Evolutionary conservation across 2,329 filamentous ascomycete genomes (phyloP).

Genomic region (Sclerotinia nivalis): DNA sequence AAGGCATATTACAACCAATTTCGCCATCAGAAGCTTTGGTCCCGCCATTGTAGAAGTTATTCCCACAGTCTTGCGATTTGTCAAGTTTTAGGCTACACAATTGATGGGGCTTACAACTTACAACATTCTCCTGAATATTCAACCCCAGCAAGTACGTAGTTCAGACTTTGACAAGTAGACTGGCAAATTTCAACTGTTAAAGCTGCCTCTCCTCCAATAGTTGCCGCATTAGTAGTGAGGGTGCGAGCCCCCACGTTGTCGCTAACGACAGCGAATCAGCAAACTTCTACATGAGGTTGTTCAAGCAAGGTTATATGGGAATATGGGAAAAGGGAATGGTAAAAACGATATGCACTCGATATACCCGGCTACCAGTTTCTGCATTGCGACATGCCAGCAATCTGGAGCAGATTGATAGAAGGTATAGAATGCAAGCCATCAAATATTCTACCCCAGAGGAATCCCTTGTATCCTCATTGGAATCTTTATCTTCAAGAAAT

Average conservation of each 20-base stretch:
- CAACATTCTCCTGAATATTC: conserved; percentile 50
- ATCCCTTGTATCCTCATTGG: neutral
- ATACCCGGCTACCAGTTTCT: neutral
- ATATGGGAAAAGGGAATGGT: neutral
- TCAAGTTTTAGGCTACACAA: conserved; percentile 5
- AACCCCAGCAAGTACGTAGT: conserved; percentile 46
- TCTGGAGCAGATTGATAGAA: neutral
- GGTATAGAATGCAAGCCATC: conserved; percentile 3
- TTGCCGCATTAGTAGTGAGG: conserved; percentile 23
- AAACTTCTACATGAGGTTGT: neutral
- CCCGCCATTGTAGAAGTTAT: conserved; percentile 24
- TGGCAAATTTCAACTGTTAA: conserved; percentile 35
- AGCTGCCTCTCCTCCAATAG: conserved; percentile 25
- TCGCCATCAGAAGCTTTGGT: conserved; percentile 24
- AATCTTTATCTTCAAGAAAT: neutral
- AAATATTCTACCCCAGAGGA: neutral
- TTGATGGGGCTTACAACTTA: conserved; percentile 24
- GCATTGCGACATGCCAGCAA: neutral
- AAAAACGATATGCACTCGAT: neutral
- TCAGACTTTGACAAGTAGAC: conserved; percentile 31
- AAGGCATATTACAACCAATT: conserved; percentile 36
- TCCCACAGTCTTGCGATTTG: conserved; percentile 24
- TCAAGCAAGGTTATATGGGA: neutral
- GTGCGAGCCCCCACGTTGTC: conserved; percentile 19
- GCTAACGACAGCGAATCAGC: conserved; percentile 14